Conservation (phyloP, 2,329 filamentous ascomycete species). For the Claviceps digitariae region DNA sequence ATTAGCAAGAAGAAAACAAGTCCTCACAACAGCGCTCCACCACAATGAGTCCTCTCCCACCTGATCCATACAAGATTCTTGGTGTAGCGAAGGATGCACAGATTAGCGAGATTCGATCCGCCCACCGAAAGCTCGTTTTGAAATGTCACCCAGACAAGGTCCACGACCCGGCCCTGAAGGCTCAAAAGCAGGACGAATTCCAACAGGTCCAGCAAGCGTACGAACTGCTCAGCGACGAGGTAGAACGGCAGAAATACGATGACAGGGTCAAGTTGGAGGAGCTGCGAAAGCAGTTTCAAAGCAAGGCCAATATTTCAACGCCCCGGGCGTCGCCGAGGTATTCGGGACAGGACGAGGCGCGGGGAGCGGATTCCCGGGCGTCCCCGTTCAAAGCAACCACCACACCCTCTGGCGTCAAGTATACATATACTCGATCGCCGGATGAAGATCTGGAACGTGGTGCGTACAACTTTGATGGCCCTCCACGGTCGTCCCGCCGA, state of each 20-base stretch:
- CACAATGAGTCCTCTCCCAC: constrained; percentile 37
- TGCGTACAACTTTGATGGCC: constrained; percentile 29
- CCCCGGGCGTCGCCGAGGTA: constrained; percentile 28
- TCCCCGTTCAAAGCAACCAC: constrained; percentile 25
- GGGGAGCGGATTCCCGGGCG: constrained; percentile 15
- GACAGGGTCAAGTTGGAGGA: constrained; percentile 55
- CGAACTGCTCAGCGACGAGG: constrained; percentile 73
- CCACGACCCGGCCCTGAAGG: constrained; percentile 62
- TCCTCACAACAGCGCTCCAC: neutral
- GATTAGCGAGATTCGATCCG: constrained; percentile 57
- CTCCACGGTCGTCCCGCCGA: constrained; percentile 26
- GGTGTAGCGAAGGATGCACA: constrained; percentile 62
- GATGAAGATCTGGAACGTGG: constrained; percentile 31
- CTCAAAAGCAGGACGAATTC: constrained; percentile 72
- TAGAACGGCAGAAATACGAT: constrained; percentile 62
- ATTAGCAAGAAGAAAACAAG: neutral
- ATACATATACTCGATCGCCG: constrained; percentile 27
- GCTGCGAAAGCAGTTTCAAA: constrained; percentile 41
- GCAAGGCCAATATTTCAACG: constrained; percentile 29
- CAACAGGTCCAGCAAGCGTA: constrained; percentile 88
- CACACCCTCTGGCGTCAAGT: constrained; percentile 21
- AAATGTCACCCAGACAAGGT: constrained; percentile 90
- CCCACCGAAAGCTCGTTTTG: constrained; percentile 74
- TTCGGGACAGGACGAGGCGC: constrained; percentile 8
- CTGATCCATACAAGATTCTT: constrained; percentile 69